phyloP scores from a whole-genome alignment of 2,329 filamentous ascomycete genomes.

The Dendryphion nanum region DNA sequence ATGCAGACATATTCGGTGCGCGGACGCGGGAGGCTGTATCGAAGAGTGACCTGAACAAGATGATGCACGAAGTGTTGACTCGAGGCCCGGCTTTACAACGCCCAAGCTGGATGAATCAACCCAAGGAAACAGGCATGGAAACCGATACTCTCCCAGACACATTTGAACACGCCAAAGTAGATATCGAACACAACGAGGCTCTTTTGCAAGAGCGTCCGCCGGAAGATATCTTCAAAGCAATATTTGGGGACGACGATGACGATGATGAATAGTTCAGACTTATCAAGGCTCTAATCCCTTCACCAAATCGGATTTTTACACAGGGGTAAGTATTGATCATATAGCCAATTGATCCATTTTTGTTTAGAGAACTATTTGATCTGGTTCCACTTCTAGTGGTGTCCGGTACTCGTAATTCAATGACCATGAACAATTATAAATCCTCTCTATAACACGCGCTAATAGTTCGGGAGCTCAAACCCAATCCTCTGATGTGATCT shows the following conservation, averaged over 20 bases:
- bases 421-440: too few species aligned
- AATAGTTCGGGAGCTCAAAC: too few species aligned
- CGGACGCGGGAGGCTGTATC: constrained; percentile 50
- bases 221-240: constrained; percentile 83
- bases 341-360: too few species aligned
- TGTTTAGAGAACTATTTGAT: too few species aligned
- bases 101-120: constrained; percentile 26
- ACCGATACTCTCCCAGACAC: constrained; percentile 1
- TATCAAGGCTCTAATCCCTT: too few species aligned
- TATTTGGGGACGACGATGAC: constrained; percentile 86
- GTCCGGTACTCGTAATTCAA: too few species aligned
- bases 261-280: too few species aligned
- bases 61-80: constrained; percentile 30
- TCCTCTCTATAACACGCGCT: too few species aligned
- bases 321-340: too few species aligned
- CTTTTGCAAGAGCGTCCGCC: constrained; percentile 71
- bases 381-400: too few species aligned
- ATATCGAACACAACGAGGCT: constrained; percentile 75
- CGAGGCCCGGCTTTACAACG: constrained; percentile 23
- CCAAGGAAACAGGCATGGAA: neutral
- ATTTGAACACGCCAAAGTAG: constrained; percentile 48
- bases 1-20: constrained; percentile 20
- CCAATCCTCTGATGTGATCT: too few species aligned
- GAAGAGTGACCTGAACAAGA: constrained; percentile 50
- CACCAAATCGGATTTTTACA: too few species aligned